Conservation (phyloP, 2,329 filamentous ascomycete species). For the Cadophora sp. region DNA sequence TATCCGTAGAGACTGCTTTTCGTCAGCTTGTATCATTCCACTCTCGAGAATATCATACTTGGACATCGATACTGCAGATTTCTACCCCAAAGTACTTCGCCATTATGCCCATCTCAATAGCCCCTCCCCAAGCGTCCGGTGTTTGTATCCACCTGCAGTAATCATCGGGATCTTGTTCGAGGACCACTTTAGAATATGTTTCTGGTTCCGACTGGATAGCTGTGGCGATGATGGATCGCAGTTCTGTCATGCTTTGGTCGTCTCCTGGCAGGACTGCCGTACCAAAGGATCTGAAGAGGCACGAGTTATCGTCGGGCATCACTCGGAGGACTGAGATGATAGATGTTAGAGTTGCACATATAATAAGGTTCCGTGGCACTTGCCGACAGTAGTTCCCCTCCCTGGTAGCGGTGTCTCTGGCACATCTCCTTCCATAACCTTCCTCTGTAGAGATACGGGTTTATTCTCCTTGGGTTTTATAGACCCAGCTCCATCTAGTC, state of each 20-base stretch:
- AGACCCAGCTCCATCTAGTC: conserved; percentile 6
- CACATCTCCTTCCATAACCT: conserved; percentile 43
- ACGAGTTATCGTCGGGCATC: conserved; percentile 97
- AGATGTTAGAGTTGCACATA: background rate
- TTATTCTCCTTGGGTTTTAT: conserved; percentile 16
- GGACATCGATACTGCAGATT: conserved; percentile 84
- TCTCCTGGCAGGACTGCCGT: conserved; percentile 71
- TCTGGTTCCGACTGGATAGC: conserved; percentile 77
- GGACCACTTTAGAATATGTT: conserved; percentile 76
- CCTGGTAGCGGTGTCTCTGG: conserved; percentile 52
- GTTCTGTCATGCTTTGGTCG: conserved; percentile 71
- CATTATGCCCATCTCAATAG: conserved; percentile 86
- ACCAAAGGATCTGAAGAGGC: conserved; percentile 89
- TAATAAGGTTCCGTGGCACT: conserved; percentile 47
- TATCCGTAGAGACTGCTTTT: conserved; percentile 61
- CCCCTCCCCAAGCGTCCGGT: conserved; percentile 87
- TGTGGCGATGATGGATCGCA: conserved; percentile 79
- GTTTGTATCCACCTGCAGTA: conserved; percentile 85
- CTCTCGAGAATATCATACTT: conserved; percentile 46
- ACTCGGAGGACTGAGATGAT: conserved; percentile 73
- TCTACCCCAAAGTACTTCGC: conserved; percentile 86
- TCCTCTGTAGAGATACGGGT: conserved; percentile 39
- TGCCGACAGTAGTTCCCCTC: conserved; percentile 60
- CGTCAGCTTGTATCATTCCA: conserved; percentile 35
- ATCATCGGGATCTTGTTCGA: conserved; percentile 72